phyloP scores from a whole-genome alignment of 345 rosid genomes.

The Populus simonii region DNA sequence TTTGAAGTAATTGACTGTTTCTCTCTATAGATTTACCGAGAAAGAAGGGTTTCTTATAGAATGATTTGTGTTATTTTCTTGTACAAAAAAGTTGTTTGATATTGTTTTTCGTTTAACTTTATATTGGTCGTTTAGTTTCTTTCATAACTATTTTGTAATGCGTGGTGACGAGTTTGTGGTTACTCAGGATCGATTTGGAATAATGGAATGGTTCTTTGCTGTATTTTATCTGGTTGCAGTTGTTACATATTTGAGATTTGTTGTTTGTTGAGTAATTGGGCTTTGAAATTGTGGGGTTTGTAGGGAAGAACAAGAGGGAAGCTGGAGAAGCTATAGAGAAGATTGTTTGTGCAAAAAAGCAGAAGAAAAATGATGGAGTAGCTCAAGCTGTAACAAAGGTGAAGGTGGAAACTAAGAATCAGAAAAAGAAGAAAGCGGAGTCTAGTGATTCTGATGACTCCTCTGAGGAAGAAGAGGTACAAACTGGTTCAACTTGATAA shows the following conservation, averaged over 20 bases:
- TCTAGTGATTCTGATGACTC: conserved; percentile 50
- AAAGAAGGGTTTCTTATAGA: not conserved
- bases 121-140: too few species aligned
- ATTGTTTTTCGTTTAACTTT: too few species aligned
- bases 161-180: not conserved
- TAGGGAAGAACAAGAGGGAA: conserved; percentile 62
- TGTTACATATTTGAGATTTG: not conserved
- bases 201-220: not conserved
- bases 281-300: not conserved
- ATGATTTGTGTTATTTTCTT: not conserved
- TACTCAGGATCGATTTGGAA: not conserved
- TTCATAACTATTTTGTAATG: too few species aligned
- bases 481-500: not conserved
- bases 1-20: not conserved
- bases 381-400: conserved; percentile 45
- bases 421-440: conserved; percentile 48
- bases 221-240: not conserved
- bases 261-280: not conserved
- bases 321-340: conserved; percentile 54
- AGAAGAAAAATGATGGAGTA: conserved; percentile 44
- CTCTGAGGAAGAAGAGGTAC: conserved; percentile 68
- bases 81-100: too few species aligned
- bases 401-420: conserved; percentile 47
- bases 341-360: conserved; percentile 57
- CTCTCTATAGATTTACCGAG: not conserved